Base-by-base conservation (phyloP, 2,329 filamentous ascomycete species). In the Penicillium sp. region DNA sequence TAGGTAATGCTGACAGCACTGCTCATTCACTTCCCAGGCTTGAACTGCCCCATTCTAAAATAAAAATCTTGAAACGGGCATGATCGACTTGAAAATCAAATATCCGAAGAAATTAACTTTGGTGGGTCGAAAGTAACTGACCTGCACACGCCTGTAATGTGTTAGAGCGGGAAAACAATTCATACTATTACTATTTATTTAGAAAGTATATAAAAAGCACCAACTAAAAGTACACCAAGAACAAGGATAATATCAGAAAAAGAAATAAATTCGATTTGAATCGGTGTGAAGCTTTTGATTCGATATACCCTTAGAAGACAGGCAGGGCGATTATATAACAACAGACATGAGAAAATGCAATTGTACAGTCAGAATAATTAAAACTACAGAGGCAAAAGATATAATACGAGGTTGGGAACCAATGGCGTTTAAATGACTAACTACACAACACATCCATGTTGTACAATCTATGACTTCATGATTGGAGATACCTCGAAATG, bases 391-490 rank as follows among this genome's bases (percentile, higher is more conserved):
- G 1, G 4, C 10, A 31, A 31, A 31, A 31, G 4, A 4, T 31
- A 31, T 15, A 15, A 33, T 33, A 8, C 15, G 13, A 45, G 9
- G 42, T 1, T n/a, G 3, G 9, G 41, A 42, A n/a, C 4, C 5
- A n/a, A 17, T 12, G 41, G 17, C 42, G 4, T n/a, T 10, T 10
- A 45, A 27, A 19, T n/a, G 42, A 27, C 17, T 8, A 17, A 23
- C 7, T 7, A 15, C 21, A 25, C 23, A 25, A n/a, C 21, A 43
- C n/a, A 27, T 25, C 12, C 13, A 25, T 13, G 31, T n/a, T 33
- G 23, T 41, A 40, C 8, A 41, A 50, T 58, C 55, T 35, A 65
- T 64, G 61, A 65, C 59, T 55, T 65, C 59, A 61, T 62, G 41
- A 61, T 58, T 42, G 41, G 37, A 17, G 23, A 49, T 23, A 38